Evolutionary conservation across 352 stramenopile genomes (phyloP), one percentile per base, ranked within the genome.

Genomic region (Pythium biforme): DNA sequence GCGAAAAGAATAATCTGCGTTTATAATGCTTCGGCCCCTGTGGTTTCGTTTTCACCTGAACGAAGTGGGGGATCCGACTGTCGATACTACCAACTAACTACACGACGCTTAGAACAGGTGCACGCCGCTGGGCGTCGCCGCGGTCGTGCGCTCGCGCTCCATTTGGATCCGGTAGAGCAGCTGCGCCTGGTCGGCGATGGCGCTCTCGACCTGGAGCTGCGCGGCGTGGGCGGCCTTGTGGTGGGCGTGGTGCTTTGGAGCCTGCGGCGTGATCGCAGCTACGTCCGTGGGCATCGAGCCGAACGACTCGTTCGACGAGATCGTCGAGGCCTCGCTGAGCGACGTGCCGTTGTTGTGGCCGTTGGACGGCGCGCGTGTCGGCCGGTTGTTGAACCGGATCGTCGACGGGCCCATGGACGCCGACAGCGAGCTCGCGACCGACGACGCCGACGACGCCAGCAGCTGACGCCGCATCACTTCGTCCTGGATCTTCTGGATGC

Each of bases 151-250:
- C n/a, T 77, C 69, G 33, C 66, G 73, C 34, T 85, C 72, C 31
- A 72, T 71, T 43, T 81, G 64, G 54, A 88, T 72, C 11, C 58
- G 69, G 31, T 75, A 75, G 1, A 89, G 66, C 10, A 89, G 55
- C 59, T 75, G 66, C 39, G 75, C 76, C 58, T 89, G 76, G 59
- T 80, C 73, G 9, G 76, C 80, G 39, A 89, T 71, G 10, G 80
- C 76, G 51, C 66, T 76, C 62, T 86, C 72, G 5, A 86, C 76
- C 49, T 84, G 70, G 17, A 68, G 57, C 19, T 86, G 73, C 40
- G 69, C 69, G 6, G 62, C 41, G 39, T 64, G 59, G 1, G 31
- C 3, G 8, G 31, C 14, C 37, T 43, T 43, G 11, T 43, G n/a
- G n/a, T 19, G 37, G 37, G 11, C 15, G 23, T n/a, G n/a, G n/a